Evolutionary conservation across 2,329 filamentous ascomycete genomes (phyloP).

Genomic region (Tympanopsis confertula): DNA sequence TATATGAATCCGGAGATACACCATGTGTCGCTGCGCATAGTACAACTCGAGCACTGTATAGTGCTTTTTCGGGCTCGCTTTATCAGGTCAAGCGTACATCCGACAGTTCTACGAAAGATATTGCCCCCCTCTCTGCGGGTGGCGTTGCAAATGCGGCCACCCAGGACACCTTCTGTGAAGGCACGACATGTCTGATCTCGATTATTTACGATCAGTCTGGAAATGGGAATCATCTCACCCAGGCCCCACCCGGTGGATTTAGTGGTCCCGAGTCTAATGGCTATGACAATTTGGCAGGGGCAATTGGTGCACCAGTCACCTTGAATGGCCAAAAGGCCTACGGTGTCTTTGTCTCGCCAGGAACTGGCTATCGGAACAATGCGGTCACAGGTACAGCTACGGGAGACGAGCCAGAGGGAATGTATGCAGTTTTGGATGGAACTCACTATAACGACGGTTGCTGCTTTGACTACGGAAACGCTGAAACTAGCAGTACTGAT

Average conservation of each 20-base stretch:
- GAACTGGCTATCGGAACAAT: conserved; percentile 53
- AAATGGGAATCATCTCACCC: conserved; percentile 47
- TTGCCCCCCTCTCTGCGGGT: conserved; percentile 40
- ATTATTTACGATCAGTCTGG: conserved; percentile 59
- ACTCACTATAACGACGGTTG: conserved; percentile 45
- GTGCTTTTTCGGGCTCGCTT: conserved; percentile 34
- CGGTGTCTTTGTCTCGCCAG: conserved; percentile 49
- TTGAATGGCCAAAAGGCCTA: conserved; percentile 50
- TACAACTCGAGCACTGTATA: conserved; percentile 53
- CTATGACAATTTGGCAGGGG: conserved; percentile 47
- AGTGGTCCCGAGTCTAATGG: conserved; percentile 41
- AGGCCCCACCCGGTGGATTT: conserved; percentile 46
- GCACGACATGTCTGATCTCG: conserved; percentile 50
- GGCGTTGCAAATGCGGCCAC: conserved; percentile 48
- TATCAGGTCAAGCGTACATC: conserved; percentile 36
- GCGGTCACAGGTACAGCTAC: conserved; percentile 35
- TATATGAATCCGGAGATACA: conserved; percentile 44
- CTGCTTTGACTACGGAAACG: conserved; percentile 48
- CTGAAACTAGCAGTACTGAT: conserved; percentile 36
- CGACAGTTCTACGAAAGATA: conserved; percentile 31
- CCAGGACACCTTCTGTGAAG: conserved; percentile 49
- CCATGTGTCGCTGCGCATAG: conserved; percentile 55
- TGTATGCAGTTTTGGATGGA: conserved; percentile 48
- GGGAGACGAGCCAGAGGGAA: conserved; percentile 42
- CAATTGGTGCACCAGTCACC: conserved; percentile 47